phyloP scores from a whole-genome alignment of 305 asterid genomes.

The Salvia sclarea region DNA sequence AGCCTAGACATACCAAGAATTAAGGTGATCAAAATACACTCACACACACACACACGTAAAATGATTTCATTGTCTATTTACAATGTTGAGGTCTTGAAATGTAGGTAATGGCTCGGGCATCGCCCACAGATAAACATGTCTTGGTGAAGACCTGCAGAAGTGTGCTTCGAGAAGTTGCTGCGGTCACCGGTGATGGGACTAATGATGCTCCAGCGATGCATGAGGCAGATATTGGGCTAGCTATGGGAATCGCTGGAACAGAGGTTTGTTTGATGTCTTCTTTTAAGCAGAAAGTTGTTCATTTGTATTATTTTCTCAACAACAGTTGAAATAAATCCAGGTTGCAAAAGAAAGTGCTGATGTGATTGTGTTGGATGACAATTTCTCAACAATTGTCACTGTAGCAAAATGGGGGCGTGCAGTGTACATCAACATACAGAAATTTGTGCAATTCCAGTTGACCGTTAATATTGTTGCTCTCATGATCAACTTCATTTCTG shows the following conservation, averaged over 20 bases:
- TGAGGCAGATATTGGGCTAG: slow-evolving; percentile 95
- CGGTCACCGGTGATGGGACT: slow-evolving; percentile 97
- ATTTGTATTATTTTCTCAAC: background rate
- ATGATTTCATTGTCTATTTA: background rate
- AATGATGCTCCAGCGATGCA: slow-evolving; percentile 98
- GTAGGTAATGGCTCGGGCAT: slow-evolving; percentile 94
- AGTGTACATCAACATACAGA: slow-evolving; percentile 92
- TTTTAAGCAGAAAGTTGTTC: background rate
- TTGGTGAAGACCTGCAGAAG: slow-evolving; percentile 72
- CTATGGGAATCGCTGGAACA: slow-evolving; percentile 97
- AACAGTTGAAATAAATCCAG: slow-evolving; percentile 31
- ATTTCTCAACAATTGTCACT: slow-evolving; percentile 82
- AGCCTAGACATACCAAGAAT: slow-evolving; percentile 56
- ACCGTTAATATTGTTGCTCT: slow-evolving; percentile 94
- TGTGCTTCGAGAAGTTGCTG: slow-evolving; percentile 69
- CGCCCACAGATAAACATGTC: slow-evolving; percentile 85
- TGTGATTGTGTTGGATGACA: slow-evolving; percentile 89
- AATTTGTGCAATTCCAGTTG: slow-evolving; percentile 91
- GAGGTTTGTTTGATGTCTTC: slow-evolving; percentile 55
- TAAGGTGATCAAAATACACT: slow-evolving; percentile 47
- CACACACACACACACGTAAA: background rate
- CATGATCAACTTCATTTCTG: slow-evolving; percentile 82
- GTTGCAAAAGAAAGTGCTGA: slow-evolving; percentile 96
- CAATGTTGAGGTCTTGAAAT: slow-evolving; percentile 26
- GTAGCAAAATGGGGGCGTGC: slow-evolving; percentile 98